Evolutionary conservation across 2,329 filamentous ascomycete species (phyloP).

Genomic region (Grosmannia clavigera): DNA sequence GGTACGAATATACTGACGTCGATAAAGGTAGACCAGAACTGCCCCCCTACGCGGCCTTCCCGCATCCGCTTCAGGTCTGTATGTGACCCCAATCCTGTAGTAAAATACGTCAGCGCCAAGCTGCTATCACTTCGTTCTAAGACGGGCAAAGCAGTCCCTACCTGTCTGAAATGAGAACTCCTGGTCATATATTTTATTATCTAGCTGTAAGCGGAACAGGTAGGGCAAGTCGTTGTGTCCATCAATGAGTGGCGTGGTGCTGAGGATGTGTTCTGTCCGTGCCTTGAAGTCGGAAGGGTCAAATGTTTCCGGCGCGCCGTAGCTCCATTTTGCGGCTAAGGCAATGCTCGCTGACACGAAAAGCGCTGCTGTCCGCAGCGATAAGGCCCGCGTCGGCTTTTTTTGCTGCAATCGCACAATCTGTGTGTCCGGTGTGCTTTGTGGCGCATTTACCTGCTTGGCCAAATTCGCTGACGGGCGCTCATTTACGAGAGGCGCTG

Average conservation of each 20-base stretch:
- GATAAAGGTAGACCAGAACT: slow-evolving; percentile 17
- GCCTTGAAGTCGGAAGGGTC: not conserved
- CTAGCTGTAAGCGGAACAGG: slow-evolving; percentile 18
- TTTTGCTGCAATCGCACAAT: not conserved
- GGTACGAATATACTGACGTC: not conserved
- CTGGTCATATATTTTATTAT: slow-evolving; percentile 16
- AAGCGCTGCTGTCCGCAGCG: not conserved
- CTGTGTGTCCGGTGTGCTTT: not conserved
- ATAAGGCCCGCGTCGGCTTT: not conserved
- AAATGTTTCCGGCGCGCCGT: not conserved
- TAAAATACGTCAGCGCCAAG: not conserved
- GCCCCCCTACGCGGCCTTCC: slow-evolving; percentile 18
- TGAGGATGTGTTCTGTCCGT: not conserved
- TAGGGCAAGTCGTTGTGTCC: slow-evolving; percentile 21
- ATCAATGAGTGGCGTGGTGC: slow-evolving; percentile 15
- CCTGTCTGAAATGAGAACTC: not conserved
- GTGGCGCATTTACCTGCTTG: not conserved
- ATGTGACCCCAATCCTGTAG: slow-evolving; percentile 7
- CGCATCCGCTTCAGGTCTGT: slow-evolving; percentile 18
- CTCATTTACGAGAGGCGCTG: not conserved
- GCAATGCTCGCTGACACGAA: not conserved
- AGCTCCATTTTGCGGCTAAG: not conserved
- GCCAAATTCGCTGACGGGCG: not conserved
- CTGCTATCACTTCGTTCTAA: not conserved
- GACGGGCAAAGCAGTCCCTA: not conserved